phyloP scores from a whole-genome alignment of 306 rosid species.

The Cicer arietinum region DNA sequence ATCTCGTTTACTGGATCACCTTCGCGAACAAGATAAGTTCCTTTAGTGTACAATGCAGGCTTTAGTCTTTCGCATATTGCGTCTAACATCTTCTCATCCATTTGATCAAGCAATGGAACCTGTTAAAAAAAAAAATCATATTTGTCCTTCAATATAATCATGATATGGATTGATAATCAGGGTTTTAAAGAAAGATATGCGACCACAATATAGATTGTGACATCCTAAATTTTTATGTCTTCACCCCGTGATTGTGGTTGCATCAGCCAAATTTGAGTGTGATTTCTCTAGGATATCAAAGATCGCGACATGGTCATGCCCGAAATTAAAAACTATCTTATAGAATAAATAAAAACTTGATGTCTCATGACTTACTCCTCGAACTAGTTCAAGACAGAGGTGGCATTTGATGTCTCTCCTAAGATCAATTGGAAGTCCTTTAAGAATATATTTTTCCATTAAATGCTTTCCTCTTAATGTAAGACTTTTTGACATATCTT shows the following conservation, averaged over 20 bases:
- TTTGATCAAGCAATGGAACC: slow-evolving; percentile 90
- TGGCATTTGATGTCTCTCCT: slow-evolving; percentile 93
- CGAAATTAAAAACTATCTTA: neutral
- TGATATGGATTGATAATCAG: no score
- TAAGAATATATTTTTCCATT: slow-evolving; percentile 56
- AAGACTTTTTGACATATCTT: neutral
- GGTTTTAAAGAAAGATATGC: neutral
- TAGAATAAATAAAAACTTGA: neutral
- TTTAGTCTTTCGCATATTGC: slow-evolving; percentile 93
- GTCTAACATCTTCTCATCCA: slow-evolving; percentile 94
- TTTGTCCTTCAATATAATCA: no score
- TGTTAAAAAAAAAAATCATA: slow-evolving; percentile 17
- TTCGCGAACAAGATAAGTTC: slow-evolving; percentile 78
- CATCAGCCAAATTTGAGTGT: neutral
- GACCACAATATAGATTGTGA: neutral
- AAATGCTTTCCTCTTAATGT: neutral
- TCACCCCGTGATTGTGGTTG: neutral
- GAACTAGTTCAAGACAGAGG: slow-evolving; percentile 91
- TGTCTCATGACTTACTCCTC: slow-evolving; percentile 61
- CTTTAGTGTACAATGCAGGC: slow-evolving; percentile 81
- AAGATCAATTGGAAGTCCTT: slow-evolving; percentile 83
- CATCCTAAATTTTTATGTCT: neutral
- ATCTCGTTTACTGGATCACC: slow-evolving; percentile 93
- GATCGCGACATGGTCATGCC: neutral
- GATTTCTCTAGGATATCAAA: neutral